Percentiles rank a stretch among this genome's conserved stretches.
phyloP scores from a whole-genome alignment of 768 basidiomycete genomes.

The Mycena pura region DNA sequence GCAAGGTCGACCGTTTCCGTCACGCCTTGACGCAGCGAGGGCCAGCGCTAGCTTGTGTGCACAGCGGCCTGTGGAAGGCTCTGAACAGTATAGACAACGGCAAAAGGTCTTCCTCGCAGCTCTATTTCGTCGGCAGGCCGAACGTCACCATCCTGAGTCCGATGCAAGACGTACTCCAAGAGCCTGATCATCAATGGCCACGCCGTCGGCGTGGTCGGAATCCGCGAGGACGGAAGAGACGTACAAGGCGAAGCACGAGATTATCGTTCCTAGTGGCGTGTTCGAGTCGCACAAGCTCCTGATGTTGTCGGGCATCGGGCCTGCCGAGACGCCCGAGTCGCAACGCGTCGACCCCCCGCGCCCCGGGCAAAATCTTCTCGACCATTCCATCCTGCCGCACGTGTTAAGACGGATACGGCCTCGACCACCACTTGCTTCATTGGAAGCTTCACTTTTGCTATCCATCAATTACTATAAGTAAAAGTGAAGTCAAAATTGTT shows the following conservation, averaged over 20 bases:
- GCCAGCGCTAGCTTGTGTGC: conserved; percentile 14
- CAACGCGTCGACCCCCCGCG: conserved; percentile 17
- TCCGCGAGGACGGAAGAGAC: conserved; percentile 24
- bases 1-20: conserved; percentile 18
- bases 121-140: conserved; percentile 17
- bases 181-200: conserved; percentile 20
- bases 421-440: conserved; percentile 23
- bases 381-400: conserved; percentile 19
- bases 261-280: conserved; percentile 18
- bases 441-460: too few species aligned
- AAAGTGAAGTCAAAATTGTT: too few species aligned
- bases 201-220: conserved; percentile 19
- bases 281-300: conserved; percentile 21
- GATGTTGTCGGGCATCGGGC: conserved; percentile 19
- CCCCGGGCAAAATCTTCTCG: conserved; percentile 17
- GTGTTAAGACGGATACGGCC: conserved; percentile 24
- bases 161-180: conserved; percentile 23
- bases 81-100: conserved; percentile 21
- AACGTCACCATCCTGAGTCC: conserved; percentile 21
- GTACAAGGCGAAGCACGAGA: conserved; percentile 21
- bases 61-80: conserved; percentile 20
- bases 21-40: conserved; percentile 16
- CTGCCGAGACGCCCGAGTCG: conserved; percentile 17
- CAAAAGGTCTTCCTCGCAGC: conserved; percentile 19
- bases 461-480: too few species aligned